Base-by-base conservation (phyloP, 1,284 basidiomycete genomes). In the Tilletia horrida region DNA sequence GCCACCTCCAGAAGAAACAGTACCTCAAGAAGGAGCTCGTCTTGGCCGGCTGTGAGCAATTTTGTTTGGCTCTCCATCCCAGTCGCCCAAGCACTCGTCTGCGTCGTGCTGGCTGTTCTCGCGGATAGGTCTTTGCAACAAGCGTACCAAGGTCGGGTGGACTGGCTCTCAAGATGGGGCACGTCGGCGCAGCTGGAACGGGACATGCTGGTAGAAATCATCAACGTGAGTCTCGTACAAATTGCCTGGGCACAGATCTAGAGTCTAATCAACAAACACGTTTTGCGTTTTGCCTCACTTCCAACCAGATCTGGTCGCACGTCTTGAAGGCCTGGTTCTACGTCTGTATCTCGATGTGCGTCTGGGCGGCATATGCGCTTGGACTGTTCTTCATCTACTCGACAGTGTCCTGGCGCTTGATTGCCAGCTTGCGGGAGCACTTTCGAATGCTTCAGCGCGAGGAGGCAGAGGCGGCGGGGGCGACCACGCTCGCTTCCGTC, bases 271-370 rank as follows among this genome's bases (percentile, higher is more conserved):
- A n/a, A 11, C 35, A 40, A 40, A 40, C 35, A 40, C 35, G 6
- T 40, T 40, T 40, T 40, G 35, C 35, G 6, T 11, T 40, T 40
- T 40, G 4, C 6, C 35, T 40, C 11, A 11, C 11, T 11, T 11
- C 47, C 47, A n/a, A 25, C 18, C n/a, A 48, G 47, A 25, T 48
- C 23, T 48, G 47, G 47, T n/a, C 18, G n/a, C 18, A 48, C 23
- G 47, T 48, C n/a, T n/a, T 48, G 47, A n/a, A n/a, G 18, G 18
- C 47, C 47, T 48, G 18, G n/a, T 48, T n/a, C 47, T 25, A 48
- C 47, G 47, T 48, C 47, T 48, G 47, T 16, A 48, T 48, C 47
- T 48, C 47, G 23, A 48, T 48, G 47, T 48, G 18, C 47, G 23
- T 48, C n/a, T 48, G 47, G 47, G 23, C 47, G 47, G 23, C 23